These are phyloP conservation scores for Urtica urens DNA, from an alignment of 306 rosid genomes.

Conservation along the genomic window DNA sequence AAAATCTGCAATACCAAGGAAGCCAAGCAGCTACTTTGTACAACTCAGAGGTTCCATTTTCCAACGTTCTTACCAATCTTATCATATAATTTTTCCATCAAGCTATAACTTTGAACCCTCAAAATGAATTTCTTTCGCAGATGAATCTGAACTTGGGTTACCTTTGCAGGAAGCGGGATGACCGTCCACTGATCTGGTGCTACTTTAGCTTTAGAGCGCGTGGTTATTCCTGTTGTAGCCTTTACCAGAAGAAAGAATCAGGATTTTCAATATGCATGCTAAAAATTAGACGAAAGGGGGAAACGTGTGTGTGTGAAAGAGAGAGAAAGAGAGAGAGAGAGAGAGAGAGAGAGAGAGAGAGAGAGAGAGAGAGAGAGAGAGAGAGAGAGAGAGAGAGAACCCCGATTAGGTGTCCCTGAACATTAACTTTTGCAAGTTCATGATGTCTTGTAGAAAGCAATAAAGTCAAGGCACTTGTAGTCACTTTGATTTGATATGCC, in stretches of 20 bases:
- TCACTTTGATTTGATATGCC: constrained; percentile 86
- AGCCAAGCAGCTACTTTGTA: neutral
- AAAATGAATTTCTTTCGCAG: neutral
- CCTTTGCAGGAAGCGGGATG: constrained; percentile 81
- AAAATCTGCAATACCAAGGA: constrained; percentile 47
- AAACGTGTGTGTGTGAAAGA: no score
- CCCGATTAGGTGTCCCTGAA: constrained; percentile 64
- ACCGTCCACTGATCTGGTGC: constrained; percentile 86
- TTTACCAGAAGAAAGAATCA: constrained; percentile 20
- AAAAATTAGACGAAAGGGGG: no score
- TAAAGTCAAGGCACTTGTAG: constrained; percentile 81
- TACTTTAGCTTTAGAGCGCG: constrained; percentile 80
- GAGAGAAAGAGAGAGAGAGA: no score
- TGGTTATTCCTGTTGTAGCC: constrained; percentile 65
- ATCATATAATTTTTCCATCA: neutral
- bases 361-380: no score
- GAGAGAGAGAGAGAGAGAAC: constrained; percentile 20
- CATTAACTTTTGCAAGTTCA: constrained; percentile 48
- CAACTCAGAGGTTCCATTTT: no score
- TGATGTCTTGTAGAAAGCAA: constrained; percentile 52
- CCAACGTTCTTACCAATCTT: neutral
- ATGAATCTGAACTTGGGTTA: constrained; percentile 16
- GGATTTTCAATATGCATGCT: constrained; percentile 18
- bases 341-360: no score
- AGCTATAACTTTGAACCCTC: neutral